Evolutionary conservation across 805 yeast species (phyloP).

Genomic region (Barnettozyma salicaria): DNA sequence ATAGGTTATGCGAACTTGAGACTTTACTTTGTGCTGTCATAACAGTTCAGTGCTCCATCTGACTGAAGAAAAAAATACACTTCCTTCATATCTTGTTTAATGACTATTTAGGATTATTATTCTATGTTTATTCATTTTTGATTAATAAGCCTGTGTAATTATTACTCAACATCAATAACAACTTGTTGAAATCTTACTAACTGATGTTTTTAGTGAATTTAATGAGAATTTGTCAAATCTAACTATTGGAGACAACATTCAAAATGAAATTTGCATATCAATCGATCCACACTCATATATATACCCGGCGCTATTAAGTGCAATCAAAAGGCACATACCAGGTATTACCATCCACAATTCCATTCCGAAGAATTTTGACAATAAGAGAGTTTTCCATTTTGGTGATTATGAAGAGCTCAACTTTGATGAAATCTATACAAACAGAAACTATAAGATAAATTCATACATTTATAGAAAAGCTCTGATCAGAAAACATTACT

Average conservation of each 20-base stretch:
- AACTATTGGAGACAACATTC: background rate
- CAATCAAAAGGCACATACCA: slow-evolving; percentile 31
- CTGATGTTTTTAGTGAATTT: background rate
- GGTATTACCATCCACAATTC: slow-evolving; percentile 17
- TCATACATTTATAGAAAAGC: slow-evolving; percentile 88
- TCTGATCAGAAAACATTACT: slow-evolving; percentile 80
- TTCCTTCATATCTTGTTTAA: background rate
- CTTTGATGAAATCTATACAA: slow-evolving; percentile 51
- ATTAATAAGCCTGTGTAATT: background rate
- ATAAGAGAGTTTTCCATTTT: slow-evolving; percentile 55
- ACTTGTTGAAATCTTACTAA: background rate
- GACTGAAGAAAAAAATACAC: background rate
- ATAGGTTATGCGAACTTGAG: background rate
- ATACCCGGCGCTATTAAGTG: slow-evolving; percentile 32
- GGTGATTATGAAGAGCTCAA: slow-evolving; percentile 89
- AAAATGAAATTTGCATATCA: slow-evolving; percentile 24
- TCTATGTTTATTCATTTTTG: background rate
- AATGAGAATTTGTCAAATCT: background rate
- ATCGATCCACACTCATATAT: slow-evolving; percentile 35
- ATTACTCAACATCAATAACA: no score
- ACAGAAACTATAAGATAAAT: slow-evolving; percentile 54
- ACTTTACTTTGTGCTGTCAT: background rate
- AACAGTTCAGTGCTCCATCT: no score
- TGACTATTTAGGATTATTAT: background rate
- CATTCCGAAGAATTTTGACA: background rate